phyloP scores from a whole-genome alignment of 257 asterid species.

The Cynanchum wilfordii region DNA sequence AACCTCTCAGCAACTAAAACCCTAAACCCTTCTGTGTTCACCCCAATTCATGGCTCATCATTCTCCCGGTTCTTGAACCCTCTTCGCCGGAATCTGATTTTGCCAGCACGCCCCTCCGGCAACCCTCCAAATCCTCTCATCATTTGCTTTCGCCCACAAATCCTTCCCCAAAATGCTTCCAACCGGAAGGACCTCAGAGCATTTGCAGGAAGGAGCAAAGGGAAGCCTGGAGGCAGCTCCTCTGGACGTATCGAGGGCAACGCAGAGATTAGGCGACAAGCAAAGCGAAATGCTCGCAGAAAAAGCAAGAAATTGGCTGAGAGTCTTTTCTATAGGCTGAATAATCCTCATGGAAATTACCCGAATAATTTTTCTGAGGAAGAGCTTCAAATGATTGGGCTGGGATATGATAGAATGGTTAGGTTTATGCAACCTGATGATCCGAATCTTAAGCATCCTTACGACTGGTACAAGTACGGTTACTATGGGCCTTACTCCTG shows the following conservation, averaged over 20 bases:
- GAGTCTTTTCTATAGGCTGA: slow-evolving; percentile 69
- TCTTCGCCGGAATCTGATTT: slow-evolving; percentile 25
- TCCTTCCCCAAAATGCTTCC: slow-evolving; percentile 27
- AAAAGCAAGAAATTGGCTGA: slow-evolving; percentile 62
- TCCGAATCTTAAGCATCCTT: slow-evolving; percentile 87
- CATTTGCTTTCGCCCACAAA: slow-evolving; percentile 21
- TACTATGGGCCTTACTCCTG: slow-evolving; percentile 94
- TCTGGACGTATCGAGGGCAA: slow-evolving; percentile 73
- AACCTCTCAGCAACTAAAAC: slow-evolving; percentile 42
- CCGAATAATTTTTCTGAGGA: slow-evolving; percentile 79
- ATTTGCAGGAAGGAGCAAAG: slow-evolving; percentile 82
- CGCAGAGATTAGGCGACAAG: slow-evolving; percentile 64
- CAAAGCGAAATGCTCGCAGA: slow-evolving; percentile 64
- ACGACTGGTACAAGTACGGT: slow-evolving; percentile 95
- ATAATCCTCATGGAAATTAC: slow-evolving; percentile 74
- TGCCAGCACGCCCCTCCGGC: slow-evolving; percentile 15
- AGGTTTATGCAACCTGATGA: slow-evolving; percentile 91
- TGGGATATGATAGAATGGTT: slow-evolving; percentile 89
- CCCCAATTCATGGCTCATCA: slow-evolving; percentile 10
- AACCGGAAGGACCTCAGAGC: slow-evolving; percentile 46
- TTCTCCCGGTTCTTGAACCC: slow-evolving; percentile 38
- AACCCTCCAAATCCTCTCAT: slow-evolving; percentile 22
- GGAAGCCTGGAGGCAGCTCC: slow-evolving; percentile 51
- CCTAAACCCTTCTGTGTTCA: slow-evolving; percentile 42
- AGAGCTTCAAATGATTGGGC: slow-evolving; percentile 90